phyloP scores from a whole-genome alignment of 441 rosid genomes.

The Populus tomentosa region DNA sequence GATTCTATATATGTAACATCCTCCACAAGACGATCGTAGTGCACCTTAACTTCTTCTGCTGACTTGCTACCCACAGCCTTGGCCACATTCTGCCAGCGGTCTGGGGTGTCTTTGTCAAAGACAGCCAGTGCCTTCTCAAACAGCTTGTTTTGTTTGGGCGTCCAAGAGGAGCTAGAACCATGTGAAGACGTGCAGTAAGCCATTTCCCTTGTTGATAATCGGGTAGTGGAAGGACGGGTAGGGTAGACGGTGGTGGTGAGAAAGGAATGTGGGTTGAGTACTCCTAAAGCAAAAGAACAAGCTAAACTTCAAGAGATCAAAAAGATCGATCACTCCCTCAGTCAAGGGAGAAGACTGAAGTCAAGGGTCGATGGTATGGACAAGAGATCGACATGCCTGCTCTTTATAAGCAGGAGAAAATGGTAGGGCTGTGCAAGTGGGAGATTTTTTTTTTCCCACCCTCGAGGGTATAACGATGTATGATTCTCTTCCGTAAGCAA shows the following conservation, averaged over 20 bases:
- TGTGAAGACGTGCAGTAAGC: conserved; percentile 40
- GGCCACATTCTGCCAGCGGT: conserved; percentile 87
- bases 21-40: conserved; percentile 74
- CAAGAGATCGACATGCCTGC: conserved; percentile 30
- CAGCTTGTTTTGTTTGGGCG: conserved; percentile 77
- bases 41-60: conserved; percentile 74
- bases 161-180: conserved; percentile 64
- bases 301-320: neutral
- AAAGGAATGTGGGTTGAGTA: neutral
- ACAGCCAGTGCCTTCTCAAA: conserved; percentile 84
- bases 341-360: conserved; percentile 32
- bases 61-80: conserved; percentile 79
- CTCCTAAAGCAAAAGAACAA: too few species aligned
- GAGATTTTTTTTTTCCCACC: conserved; percentile 14
- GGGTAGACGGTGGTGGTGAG: neutral
- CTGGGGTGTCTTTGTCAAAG: conserved; percentile 54
- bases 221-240: neutral
- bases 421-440: conserved; percentile 50
- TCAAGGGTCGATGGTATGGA: conserved; percentile 32
- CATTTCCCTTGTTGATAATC: conserved; percentile 26
- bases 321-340: conserved; percentile 19
- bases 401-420: conserved; percentile 48
- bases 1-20: conserved; percentile 78
- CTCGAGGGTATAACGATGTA: conserved; percentile 14
- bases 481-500: conserved; percentile 35